Conservation (phyloP, 2,329 filamentous ascomycete species). For the Hypoxylon sp. region DNA sequence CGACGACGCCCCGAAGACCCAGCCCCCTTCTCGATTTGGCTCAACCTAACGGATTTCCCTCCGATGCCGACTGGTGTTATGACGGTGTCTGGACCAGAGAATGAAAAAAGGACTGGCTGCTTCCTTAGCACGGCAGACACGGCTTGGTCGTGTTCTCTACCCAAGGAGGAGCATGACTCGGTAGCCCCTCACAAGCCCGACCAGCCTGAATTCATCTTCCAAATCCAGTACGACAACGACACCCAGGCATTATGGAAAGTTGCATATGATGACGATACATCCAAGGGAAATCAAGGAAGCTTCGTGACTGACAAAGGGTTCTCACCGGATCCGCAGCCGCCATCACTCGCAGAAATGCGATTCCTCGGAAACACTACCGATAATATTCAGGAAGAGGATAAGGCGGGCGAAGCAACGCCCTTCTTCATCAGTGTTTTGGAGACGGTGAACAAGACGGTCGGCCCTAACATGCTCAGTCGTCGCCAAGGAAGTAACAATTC, state of each 20-base stretch:
- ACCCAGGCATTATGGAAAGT: conserved; percentile 60
- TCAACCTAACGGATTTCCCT: conserved; percentile 86
- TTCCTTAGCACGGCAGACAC: conserved; percentile 68
- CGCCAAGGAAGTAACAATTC: conserved; percentile 43
- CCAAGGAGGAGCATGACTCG: conserved; percentile 75
- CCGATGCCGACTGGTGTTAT: conserved; percentile 85
- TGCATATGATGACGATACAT: conserved; percentile 44
- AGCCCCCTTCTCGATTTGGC: conserved; percentile 64
- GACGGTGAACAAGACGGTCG: conserved; percentile 40
- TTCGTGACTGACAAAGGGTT: conserved; percentile 48
- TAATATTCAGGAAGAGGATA: conserved; percentile 67
- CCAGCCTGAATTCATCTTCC: conserved; percentile 80
- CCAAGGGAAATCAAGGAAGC: conserved; percentile 17
- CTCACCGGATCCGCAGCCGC: conserved; percentile 63
- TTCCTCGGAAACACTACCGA: conserved; percentile 92
- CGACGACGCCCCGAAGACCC: conserved; percentile 44
- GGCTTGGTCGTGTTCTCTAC: conserved; percentile 86
- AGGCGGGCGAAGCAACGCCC: conserved; percentile 85
- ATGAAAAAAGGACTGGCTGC: conserved; percentile 71
- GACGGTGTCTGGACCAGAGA: conserved; percentile 78
- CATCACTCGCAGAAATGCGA: conserved; percentile 72
- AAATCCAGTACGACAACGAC: conserved; percentile 77
- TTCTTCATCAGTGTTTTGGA: conserved; percentile 75
- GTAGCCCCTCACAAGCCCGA: conserved; percentile 69
- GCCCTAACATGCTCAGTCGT: conserved; percentile 42